phyloP scores from a whole-genome alignment of 768 basidiomycete genomes.

The Bullera alba region DNA sequence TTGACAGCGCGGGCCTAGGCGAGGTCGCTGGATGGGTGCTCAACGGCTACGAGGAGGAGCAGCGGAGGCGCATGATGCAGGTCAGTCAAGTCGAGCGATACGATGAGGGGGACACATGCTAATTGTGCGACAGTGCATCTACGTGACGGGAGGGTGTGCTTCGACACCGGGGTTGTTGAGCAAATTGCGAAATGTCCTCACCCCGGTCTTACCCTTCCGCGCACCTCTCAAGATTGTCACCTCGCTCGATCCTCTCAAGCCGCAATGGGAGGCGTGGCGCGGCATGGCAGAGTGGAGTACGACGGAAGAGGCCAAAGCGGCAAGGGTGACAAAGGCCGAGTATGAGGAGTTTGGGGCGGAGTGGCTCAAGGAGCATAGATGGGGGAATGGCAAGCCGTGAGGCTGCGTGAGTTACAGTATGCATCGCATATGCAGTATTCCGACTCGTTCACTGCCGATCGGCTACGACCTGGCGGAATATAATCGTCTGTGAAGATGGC shows the following conservation, averaged over 20 bases:
- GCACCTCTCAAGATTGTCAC: constrained; percentile 61
- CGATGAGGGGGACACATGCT: background rate
- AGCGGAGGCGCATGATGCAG: constrained; percentile 67
- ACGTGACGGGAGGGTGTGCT: constrained; percentile 77
- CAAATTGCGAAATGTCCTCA: constrained; percentile 65
- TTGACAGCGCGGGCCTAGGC: constrained; percentile 89
- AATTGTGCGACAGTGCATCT: constrained; percentile 62
- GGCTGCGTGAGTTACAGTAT: too few species aligned
- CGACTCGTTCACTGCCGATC: too few species aligned
- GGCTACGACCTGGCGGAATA: too few species aligned
- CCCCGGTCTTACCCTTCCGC: constrained; percentile 76
- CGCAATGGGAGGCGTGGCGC: constrained; percentile 73
- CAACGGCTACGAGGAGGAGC: constrained; percentile 59
- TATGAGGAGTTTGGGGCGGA: constrained; percentile 89
- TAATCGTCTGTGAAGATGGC: too few species aligned
- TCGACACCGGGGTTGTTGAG: constrained; percentile 62
- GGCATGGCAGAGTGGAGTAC: constrained; percentile 69
- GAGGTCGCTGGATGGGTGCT: constrained; percentile 84
- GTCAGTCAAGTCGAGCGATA: constrained; percentile 48
- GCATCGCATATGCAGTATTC: too few species aligned
- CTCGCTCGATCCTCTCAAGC: constrained; percentile 54
- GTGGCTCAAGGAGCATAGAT: constrained; percentile 81
- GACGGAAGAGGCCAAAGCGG: constrained; percentile 47
- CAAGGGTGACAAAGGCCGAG: constrained; percentile 65
- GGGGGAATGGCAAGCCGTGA: constrained; percentile 58